Percentiles rank a stretch among this genome's conserved stretches.
These are phyloP conservation scores for Colletotrichum tofieldiae DNA, from an alignment of 2,329 filamentous ascomycete species.

Conservation along the genomic window DNA sequence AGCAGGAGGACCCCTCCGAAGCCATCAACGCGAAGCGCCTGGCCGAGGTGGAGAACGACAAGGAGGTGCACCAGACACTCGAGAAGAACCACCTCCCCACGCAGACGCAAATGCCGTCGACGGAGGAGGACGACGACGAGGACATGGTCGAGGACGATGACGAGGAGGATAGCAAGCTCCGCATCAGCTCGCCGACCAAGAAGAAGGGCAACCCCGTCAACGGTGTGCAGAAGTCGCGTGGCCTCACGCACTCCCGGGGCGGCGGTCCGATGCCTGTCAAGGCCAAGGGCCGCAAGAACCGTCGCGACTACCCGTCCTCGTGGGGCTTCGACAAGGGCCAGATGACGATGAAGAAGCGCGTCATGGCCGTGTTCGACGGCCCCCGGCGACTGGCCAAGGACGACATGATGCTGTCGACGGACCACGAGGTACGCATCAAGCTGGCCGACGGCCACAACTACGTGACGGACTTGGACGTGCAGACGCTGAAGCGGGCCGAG, in stretches of 20 bases:
- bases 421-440: slow-evolving; percentile 92
- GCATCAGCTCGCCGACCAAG: slow-evolving; percentile 62
- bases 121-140: slow-evolving; percentile 65
- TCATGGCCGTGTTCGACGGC: slow-evolving; percentile 93
- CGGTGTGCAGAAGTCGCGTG: slow-evolving; percentile 77
- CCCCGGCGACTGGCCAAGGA: slow-evolving; percentile 92
- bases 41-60: slow-evolving; percentile 76
- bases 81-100: slow-evolving; percentile 74
- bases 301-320: slow-evolving; percentile 91
- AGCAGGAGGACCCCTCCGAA: slow-evolving; percentile 79
- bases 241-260: slow-evolving; percentile 84
- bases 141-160: slow-evolving; percentile 66
- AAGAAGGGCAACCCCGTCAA: slow-evolving; percentile 70
- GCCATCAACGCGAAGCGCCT: slow-evolving; percentile 78
- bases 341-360: slow-evolving; percentile 99
- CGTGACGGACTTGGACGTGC: slow-evolving; percentile 93
- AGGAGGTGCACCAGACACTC: slow-evolving; percentile 73
- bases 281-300: slow-evolving; percentile 85
- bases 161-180: slow-evolving; percentile 66
- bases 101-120: slow-evolving; percentile 55
- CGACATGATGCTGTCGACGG: slow-evolving; percentile 97
- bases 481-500: slow-evolving; percentile 90
- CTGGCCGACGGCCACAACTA: slow-evolving; percentile 84
- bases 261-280: slow-evolving; percentile 73
- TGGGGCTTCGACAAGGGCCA: slow-evolving; percentile 95